These are phyloP conservation scores for Alternaria ethzedia DNA, from an alignment of 2,329 filamentous ascomycete species.

Conservation along the genomic window DNA sequence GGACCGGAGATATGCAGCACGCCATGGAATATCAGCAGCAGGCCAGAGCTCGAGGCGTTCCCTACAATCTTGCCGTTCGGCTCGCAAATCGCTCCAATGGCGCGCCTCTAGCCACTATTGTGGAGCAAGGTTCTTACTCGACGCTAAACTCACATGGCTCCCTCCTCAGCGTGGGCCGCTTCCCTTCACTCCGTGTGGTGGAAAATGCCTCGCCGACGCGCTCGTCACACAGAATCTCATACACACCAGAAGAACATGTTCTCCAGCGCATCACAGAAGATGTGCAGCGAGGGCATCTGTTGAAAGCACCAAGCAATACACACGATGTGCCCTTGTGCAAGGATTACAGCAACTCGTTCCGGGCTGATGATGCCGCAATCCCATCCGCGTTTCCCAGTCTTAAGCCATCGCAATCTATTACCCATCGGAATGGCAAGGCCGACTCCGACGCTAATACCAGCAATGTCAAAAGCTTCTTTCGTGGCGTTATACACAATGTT, in stretches of 20 bases:
- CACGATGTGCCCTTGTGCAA: constrained; percentile 4
- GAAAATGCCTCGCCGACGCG: constrained; percentile 24
- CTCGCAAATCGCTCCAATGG: constrained; percentile 41
- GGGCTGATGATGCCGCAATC: constrained; percentile 11
- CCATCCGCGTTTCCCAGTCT: constrained; percentile 8
- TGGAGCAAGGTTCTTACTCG: constrained; percentile 51
- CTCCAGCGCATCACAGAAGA: constrained; percentile 28
- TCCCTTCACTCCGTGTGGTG: constrained; percentile 20
- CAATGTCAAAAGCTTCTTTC: constrained; percentile 28
- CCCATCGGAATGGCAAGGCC: constrained; percentile 8
- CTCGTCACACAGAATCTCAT: constrained; percentile 19
- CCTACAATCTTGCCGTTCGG: constrained; percentile 35
- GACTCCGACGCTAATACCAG: constrained; percentile 9
- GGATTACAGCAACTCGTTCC: constrained; percentile 5
- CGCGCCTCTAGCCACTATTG: constrained; percentile 52
- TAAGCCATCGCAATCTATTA: constrained; percentile 8
- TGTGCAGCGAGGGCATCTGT: constrained; percentile 8
- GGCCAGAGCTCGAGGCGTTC: constrained; percentile 22
- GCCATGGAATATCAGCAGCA: constrained; percentile 21
- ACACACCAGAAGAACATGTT: constrained; percentile 23
- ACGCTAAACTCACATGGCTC: constrained; percentile 48
- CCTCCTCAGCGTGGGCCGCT: constrained; percentile 26
- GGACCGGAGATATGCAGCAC: constrained; percentile 4
- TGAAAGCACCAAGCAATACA: neutral
- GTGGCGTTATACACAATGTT: constrained; percentile 30